Evolutionary conservation across 441 rosid genomes (phyloP).

Genomic region (Erysimum cheiri): DNA sequence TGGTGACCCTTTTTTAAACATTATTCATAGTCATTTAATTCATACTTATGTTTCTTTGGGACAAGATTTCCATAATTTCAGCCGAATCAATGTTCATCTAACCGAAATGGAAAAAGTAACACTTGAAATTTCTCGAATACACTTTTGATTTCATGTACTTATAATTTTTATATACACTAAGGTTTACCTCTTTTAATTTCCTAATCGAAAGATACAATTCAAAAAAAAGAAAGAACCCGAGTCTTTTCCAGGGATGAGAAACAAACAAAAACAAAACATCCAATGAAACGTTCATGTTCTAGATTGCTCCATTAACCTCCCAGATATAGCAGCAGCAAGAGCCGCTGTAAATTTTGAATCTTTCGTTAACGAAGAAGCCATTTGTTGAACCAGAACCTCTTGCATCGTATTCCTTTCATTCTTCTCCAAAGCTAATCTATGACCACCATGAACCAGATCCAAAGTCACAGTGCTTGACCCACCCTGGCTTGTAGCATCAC

Average conservation of each 20-base stretch:
- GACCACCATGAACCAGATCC: slow-evolving; percentile 51
- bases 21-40: background rate
- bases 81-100: slow-evolving; percentile 1
- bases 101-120: background rate
- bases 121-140: slow-evolving; percentile 10
- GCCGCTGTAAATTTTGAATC: slow-evolving; percentile 85
- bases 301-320: slow-evolving; percentile 59
- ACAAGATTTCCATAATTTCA: background rate
- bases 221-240: background rate
- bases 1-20: background rate
- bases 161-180: slow-evolving; percentile 31
- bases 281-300: slow-evolving; percentile 30
- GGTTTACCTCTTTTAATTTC: slow-evolving; percentile 29
- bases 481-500: slow-evolving; percentile 37
- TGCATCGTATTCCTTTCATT: slow-evolving; percentile 50
- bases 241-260: slow-evolving; percentile 18
- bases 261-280: slow-evolving; percentile 8
- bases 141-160: slow-evolving; percentile 2
- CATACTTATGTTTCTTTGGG: background rate
- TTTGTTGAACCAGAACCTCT: slow-evolving; percentile 68
- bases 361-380: slow-evolving; percentile 81
- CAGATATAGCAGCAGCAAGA: slow-evolving; percentile 84
- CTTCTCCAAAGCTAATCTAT: slow-evolving; percentile 34
- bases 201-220: slow-evolving; percentile 6
- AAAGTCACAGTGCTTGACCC: slow-evolving; percentile 49